A percentile compares a stretch with the other conserved stretches of the same genome.
Evolutionary conservation across 1,139 yeast species (phyloP).

Genomic region (Hansenula sp.): DNA sequence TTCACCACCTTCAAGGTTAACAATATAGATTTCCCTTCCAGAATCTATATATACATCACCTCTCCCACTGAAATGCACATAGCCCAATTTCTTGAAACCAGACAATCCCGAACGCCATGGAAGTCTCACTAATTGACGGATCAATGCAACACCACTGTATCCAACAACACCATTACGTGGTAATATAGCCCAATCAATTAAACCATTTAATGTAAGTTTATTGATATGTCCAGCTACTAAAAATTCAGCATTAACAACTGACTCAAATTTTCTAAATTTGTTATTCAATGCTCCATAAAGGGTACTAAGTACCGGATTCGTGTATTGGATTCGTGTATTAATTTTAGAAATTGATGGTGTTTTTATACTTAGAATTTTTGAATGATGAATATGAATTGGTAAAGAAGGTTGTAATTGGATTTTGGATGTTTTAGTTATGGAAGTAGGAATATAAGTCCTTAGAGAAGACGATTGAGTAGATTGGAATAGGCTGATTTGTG

Average conservation of each 20-base stretch:
- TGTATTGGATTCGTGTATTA: neutral
- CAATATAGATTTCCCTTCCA: conserved; percentile 48
- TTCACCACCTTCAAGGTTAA: conserved; percentile 42
- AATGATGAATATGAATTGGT: neutral
- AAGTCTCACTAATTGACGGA: conserved; percentile 30
- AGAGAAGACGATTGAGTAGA: neutral
- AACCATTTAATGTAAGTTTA: conserved; percentile 45
- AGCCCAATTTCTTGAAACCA: conserved; percentile 34
- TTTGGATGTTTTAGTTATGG: neutral
- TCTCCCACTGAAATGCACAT: conserved; percentile 48
- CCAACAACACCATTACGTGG: conserved; percentile 43
- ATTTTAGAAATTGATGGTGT: neutral
- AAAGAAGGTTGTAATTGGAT: neutral
- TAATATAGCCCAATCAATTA: conserved; percentile 57
- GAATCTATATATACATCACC: conserved; percentile 58
- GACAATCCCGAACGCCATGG: conserved; percentile 32
- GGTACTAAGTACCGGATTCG: neutral
- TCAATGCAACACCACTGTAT: conserved; percentile 47
- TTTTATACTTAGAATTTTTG: neutral
- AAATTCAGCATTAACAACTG: neutral
- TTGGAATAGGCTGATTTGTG: neutral
- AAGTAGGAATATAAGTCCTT: no score
- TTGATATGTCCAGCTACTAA: neutral
- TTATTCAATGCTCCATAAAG: neutral
- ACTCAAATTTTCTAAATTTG: conserved; percentile 1